These are phyloP conservation scores for Xylaria castorea DNA, from an alignment of 495 filamentous ascomycete genomes.

Conservation along the genomic window DNA sequence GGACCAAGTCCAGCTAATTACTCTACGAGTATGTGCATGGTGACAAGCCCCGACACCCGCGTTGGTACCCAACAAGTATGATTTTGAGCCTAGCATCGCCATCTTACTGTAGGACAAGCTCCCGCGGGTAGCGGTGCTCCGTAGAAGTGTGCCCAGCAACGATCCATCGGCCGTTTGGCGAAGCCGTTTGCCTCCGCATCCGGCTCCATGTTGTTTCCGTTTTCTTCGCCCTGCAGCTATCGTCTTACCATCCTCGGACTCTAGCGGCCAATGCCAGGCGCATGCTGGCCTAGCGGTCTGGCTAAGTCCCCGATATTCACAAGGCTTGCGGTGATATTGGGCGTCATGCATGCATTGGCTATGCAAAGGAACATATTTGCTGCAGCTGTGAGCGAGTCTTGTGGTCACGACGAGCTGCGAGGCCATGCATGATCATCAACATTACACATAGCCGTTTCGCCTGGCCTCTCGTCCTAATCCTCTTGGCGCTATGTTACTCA, in stretches of 20 bases:
- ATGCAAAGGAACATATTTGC: constrained; percentile 5
- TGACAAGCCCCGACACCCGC: constrained; percentile 6
- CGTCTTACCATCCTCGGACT: constrained; percentile 15
- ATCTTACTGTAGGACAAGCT: constrained; percentile 9
- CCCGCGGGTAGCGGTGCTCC: constrained; percentile 10
- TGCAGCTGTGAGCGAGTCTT: constrained; percentile 13
- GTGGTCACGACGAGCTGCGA: constrained; percentile 20
- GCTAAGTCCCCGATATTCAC: neutral
- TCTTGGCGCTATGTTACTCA: constrained; percentile 17
- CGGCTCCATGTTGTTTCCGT: constrained; percentile 17
- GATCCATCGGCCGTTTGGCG: neutral
- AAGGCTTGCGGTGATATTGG: constrained; percentile 3
- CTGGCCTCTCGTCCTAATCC: constrained; percentile 11
- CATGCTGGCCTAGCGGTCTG: constrained; percentile 16
- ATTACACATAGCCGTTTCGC: constrained; percentile 8
- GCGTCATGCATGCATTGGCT: constrained; percentile 21
- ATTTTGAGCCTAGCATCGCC: neutral
- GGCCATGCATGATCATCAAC: constrained; percentile 21
- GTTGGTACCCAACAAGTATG: constrained; percentile 27
- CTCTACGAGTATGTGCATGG: neutral
- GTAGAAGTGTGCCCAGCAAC: neutral
- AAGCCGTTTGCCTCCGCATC: constrained; percentile 11
- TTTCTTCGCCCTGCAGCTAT: constrained; percentile 25
- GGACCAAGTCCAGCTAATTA: neutral
- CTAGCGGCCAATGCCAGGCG: constrained; percentile 19